These are phyloP conservation scores for Jaapia argillacea DNA, from an alignment of 768 basidiomycete species.

Conservation along the genomic window DNA sequence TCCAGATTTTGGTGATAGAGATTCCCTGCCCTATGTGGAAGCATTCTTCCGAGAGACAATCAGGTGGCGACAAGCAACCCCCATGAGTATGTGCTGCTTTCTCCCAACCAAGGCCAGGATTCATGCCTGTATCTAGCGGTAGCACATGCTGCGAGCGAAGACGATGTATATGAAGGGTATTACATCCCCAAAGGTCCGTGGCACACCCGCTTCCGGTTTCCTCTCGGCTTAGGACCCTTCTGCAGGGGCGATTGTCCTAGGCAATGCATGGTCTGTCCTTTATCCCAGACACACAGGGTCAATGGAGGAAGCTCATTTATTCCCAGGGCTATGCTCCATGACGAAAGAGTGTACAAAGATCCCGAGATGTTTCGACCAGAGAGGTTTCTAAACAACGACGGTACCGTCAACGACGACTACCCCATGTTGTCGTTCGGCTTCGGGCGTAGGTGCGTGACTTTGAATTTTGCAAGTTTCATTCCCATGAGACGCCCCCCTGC, in stretches of 20 bases:
- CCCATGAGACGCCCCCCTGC: no score
- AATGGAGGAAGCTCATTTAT: no score
- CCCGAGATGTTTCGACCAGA: conserved; percentile 5
- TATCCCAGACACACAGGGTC: no score
- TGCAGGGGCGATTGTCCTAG: background rate
- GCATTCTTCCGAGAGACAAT: background rate
- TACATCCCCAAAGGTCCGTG: conserved; percentile 9
- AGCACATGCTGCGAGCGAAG: conserved; percentile 2
- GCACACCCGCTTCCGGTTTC: background rate
- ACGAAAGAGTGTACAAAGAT: no score
- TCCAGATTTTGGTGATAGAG: background rate
- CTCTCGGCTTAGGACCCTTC: background rate
- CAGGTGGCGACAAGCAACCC: background rate
- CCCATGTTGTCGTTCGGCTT: background rate
- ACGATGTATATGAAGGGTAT: conserved; percentile 9
- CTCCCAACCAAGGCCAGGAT: no score
- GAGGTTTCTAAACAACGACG: background rate
- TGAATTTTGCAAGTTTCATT: no score
- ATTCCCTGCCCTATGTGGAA: background rate
- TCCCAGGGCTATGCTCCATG: no score
- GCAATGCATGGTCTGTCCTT: background rate
- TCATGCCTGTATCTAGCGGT: background rate
- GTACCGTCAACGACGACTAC: background rate
- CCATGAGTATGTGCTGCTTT: background rate
- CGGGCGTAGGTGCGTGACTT: background rate